phyloP scores from a whole-genome alignment of 345 rosid species.

The Brassica incana region DNA sequence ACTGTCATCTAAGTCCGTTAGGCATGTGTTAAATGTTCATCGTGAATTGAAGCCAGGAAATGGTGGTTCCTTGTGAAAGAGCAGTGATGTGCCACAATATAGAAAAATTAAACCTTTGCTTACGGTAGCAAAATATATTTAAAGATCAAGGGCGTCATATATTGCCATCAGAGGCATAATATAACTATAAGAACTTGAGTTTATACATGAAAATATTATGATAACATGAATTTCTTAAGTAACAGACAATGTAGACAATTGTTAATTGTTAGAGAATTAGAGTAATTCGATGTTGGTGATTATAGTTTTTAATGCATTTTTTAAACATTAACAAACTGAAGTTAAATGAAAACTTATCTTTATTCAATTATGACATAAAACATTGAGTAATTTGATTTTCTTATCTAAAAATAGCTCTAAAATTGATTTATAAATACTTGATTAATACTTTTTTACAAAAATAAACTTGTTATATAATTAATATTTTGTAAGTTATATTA shows the following conservation, averaged over 20 bases:
- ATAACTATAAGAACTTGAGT: too few relatives aligned
- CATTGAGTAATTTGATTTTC: too few relatives aligned
- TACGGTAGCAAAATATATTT: too few relatives aligned
- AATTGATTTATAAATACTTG: background rate
- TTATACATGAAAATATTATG: too few relatives aligned
- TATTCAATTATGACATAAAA: too few relatives aligned
- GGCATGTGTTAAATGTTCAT: background rate
- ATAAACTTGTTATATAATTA: background rate
- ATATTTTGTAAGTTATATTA: background rate
- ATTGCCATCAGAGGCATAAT: too few relatives aligned
- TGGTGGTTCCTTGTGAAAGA: background rate
- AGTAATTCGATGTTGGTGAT: slow-evolving; percentile 26
- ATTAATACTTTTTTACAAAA: background rate
- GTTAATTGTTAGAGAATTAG: slow-evolving; percentile 9
- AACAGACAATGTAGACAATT: too few relatives aligned
- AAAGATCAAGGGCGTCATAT: slow-evolving; percentile 6
- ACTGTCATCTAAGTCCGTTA: slow-evolving; percentile 1
- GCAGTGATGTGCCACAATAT: background rate
- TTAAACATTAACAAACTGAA: too few relatives aligned
- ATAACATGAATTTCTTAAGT: too few relatives aligned
- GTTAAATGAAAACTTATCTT: too few relatives aligned
- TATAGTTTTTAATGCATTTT: too few relatives aligned
- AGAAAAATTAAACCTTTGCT: too few relatives aligned
- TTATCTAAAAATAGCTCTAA: background rate
- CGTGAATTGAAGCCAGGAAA: slow-evolving; percentile 8